Percentiles rank a stretch among this genome's conserved stretches.
phyloP scores from a whole-genome alignment of 805 yeast genomes.

The Metschnikowia aberdeeniae region DNA sequence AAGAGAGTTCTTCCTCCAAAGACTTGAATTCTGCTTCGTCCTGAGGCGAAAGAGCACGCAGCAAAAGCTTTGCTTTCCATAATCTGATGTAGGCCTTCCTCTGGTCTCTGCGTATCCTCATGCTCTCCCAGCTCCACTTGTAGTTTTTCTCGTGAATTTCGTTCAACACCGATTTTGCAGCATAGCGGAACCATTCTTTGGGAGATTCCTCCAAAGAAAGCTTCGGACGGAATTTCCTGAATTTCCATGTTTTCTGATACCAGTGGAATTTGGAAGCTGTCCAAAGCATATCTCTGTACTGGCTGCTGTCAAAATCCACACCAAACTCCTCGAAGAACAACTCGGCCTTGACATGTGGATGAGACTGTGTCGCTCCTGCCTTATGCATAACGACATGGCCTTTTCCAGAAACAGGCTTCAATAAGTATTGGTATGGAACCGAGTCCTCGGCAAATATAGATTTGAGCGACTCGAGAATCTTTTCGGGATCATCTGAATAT shows the following conservation, averaged over 20 bases:
- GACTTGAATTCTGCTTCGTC: constrained; percentile 29
- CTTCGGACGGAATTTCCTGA: constrained; percentile 66
- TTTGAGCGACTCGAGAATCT: constrained; percentile 47
- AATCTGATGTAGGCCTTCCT: constrained; percentile 61
- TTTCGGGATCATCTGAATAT: constrained; percentile 44
- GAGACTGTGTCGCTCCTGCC: constrained; percentile 60
- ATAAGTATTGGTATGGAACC: constrained; percentile 47
- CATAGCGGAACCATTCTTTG: constrained; percentile 74
- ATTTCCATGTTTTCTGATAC: constrained; percentile 71
- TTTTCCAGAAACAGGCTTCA: constrained; percentile 84
- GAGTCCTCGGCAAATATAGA: constrained; percentile 33
- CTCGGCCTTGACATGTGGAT: constrained; percentile 70
- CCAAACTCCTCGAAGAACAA: constrained; percentile 85
- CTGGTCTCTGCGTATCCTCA: constrained; percentile 67
- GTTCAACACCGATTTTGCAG: constrained; percentile 67
- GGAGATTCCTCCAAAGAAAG: constrained; percentile 58
- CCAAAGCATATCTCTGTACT: constrained; percentile 76
- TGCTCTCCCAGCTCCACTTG: constrained; percentile 86
- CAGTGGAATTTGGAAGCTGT: constrained; percentile 79
- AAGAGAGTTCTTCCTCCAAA: constrained; percentile 58
- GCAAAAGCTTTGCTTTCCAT: constrained; percentile 60
- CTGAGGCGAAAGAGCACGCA: constrained; percentile 22
- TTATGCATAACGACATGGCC: constrained; percentile 84
- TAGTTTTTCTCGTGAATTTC: constrained; percentile 80
- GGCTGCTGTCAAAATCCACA: constrained; percentile 77